Evolutionary conservation across 176 grass and related monocot genomes (phyloP), one percentile per base, ranked within the genome.

Genomic region (Phragmites australis): DNA sequence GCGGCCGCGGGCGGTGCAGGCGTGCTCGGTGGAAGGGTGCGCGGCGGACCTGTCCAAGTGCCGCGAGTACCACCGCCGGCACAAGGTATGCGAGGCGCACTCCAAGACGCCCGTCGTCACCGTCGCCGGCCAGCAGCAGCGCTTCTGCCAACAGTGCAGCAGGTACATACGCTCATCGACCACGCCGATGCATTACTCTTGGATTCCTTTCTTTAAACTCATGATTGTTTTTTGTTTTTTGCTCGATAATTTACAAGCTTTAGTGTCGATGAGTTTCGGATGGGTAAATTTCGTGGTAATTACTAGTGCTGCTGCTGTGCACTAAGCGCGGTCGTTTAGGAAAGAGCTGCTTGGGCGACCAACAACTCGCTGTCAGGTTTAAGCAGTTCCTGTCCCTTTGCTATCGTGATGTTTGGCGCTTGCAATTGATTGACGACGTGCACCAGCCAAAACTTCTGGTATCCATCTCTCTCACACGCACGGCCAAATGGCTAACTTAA

Each of bases 81-180:
- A 99, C 77, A 99, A 96, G 80, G 97, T 99, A 43, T 99, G 97
- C 74, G 97, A 93, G 93, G 87, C 81, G 41, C 97, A 99, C 86
- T 93, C 97, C 72, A 99, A 99, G 87, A 91, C 97, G 41, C 82
- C 97, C 53, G 73, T 93, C 76, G 97, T 99, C 74, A 81, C 82
- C 65, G 90, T 99, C 72, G 79, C 76, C 68, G 97, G 90, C 19
- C 87, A 96, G 69, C 87, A 99, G 91, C 97, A 99, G 85, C 91
- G 97, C 70, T 99, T 99, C 90, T 99, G 97, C 87, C 97, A 99
- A 65, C 97, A 99, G 90, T 99, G 97, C 74, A 99, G 97, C 93
- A 99, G 97, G 97, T 97, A 83, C 47, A 2, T 16, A 11, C 7
- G 0, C 0, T 9, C 22, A 12, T 25, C n/a, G 4, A 1, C 19